Conservation (phyloP, 1,284 basidiomycete genomes). For the Rhodotorula sp. region DNA sequence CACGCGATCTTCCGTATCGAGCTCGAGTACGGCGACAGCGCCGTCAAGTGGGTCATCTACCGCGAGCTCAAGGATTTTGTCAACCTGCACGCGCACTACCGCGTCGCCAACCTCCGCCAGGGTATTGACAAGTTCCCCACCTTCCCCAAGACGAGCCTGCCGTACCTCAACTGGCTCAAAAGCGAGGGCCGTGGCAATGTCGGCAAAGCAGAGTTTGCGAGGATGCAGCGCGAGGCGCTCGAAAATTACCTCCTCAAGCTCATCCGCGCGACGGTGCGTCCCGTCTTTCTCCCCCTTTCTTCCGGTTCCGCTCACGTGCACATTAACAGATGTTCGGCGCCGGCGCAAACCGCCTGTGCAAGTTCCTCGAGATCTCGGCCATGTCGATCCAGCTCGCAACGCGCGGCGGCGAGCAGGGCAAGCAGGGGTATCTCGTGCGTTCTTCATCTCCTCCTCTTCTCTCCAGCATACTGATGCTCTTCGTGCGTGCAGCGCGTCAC, state of each 20-base stretch:
- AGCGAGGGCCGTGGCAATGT: conserved; percentile 51
- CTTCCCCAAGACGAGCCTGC: conserved; percentile 83
- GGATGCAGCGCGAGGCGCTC: conserved; percentile 73
- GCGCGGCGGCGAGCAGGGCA: conserved; percentile 75
- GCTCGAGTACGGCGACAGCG: conserved; percentile 89
- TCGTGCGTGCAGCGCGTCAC: conserved; percentile 54
- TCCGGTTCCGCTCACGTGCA: background rate
- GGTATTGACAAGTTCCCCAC: conserved; percentile 69
- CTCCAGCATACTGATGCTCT: background rate
- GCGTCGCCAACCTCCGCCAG: conserved; percentile 66
- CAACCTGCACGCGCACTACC: conserved; percentile 86
- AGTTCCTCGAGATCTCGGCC: conserved; percentile 93
- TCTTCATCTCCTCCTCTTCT: too few relatives aligned
- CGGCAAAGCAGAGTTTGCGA: conserved; percentile 72
- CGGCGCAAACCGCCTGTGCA: conserved; percentile 83
- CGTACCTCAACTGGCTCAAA: conserved; percentile 75
- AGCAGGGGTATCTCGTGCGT: conserved; percentile 75
- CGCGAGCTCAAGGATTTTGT: conserved; percentile 91
- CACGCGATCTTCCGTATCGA: conserved; percentile 89
- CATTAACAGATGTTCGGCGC: conserved; percentile 88
- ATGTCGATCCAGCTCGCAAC: conserved; percentile 81
- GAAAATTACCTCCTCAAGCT: conserved; percentile 88
- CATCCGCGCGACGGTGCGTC: conserved; percentile 80
- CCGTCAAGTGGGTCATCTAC: conserved; percentile 88
- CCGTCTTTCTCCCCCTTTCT: accelerated